Conservation (phyloP, 2,329 filamentous ascomycete genomes). For the Phyllachora maydis region DNA sequence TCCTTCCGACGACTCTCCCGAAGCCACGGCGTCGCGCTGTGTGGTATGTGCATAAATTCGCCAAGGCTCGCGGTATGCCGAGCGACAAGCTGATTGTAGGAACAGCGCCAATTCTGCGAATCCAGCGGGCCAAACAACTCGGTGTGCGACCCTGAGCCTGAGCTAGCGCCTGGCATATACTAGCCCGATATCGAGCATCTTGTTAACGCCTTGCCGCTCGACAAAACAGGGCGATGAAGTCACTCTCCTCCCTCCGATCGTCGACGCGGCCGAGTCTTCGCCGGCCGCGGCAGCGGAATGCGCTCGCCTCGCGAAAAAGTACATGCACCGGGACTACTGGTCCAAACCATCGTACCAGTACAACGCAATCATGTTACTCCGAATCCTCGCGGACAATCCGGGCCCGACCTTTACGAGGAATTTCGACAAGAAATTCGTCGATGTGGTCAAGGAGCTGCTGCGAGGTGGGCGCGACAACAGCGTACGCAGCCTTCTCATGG, state of each 20-base stretch:
- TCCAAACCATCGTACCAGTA: slow-evolving; percentile 57
- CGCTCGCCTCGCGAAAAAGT: slow-evolving; percentile 63
- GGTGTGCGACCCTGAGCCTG: too few species aligned
- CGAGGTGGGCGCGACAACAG: slow-evolving; percentile 49
- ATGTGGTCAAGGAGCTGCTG: slow-evolving; percentile 55
- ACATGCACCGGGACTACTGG: slow-evolving; percentile 52
- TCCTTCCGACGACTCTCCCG: slow-evolving; percentile 34
- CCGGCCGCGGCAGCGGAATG: slow-evolving; percentile 68
- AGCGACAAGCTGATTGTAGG: slow-evolving; percentile 4
- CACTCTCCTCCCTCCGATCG: slow-evolving; percentile 77
- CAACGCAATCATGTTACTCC: slow-evolving; percentile 87
- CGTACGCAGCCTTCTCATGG: slow-evolving; percentile 70
- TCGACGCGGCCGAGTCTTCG: slow-evolving; percentile 86
- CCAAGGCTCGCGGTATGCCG: slow-evolving; percentile 1
- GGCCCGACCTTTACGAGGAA: slow-evolving; percentile 81
- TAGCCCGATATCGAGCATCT: neutral
- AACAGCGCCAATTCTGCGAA: slow-evolving; percentile 63
- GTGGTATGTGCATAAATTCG: slow-evolving; percentile 33
- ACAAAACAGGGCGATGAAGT: slow-evolving; percentile 78
- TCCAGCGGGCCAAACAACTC: slow-evolving; percentile 39
- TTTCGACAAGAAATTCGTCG: slow-evolving; percentile 66
- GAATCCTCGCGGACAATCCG: slow-evolving; percentile 84
- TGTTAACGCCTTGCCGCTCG: slow-evolving; percentile 4
- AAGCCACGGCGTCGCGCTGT: slow-evolving; percentile 41
- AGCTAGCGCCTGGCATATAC: neutral